phyloP scores from a whole-genome alignment of 2,329 filamentous ascomycete genomes.

The Neoarthrinium moseri region DNA sequence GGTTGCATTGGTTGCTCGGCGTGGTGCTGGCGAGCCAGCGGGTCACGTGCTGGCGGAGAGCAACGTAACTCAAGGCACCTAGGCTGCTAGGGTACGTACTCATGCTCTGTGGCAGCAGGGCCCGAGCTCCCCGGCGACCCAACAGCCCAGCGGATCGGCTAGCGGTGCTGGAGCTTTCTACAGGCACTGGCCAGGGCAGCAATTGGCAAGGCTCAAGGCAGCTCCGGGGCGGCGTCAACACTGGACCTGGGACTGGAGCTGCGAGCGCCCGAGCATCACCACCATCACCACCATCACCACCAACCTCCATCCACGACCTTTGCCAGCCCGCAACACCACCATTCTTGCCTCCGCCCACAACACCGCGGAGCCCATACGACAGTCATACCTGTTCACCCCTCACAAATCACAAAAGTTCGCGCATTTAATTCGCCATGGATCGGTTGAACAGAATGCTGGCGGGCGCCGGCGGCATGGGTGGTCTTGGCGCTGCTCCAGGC shows the following conservation, averaged over 20 bases:
- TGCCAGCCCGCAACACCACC: background rate
- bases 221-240: conserved; percentile 10
- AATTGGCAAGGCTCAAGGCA: conserved; percentile 7
- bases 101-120: background rate
- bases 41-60: no score
- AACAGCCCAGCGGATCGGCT: no score
- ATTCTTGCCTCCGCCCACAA: background rate
- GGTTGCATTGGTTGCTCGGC: no score
- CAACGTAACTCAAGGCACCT: no score
- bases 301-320: background rate
- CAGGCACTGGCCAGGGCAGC: background rate
- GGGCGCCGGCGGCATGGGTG: conserved; percentile 65
- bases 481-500: conserved; percentile 58
- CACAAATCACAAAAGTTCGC: background rate
- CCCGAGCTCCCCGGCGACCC: no score
- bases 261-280: no score
- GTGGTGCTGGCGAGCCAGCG: no score
- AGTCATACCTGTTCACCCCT: no score
- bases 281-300: background rate
- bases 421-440: conserved; percentile 65
- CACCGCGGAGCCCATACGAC: background rate
- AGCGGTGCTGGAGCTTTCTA: conserved; percentile 9
- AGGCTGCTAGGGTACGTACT: background rate
- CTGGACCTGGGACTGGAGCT: no score
- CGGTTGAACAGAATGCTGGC: conserved; percentile 87